Conservation (phyloP, 106 monocot genomes). For the Gastrodia elata region DNA sequence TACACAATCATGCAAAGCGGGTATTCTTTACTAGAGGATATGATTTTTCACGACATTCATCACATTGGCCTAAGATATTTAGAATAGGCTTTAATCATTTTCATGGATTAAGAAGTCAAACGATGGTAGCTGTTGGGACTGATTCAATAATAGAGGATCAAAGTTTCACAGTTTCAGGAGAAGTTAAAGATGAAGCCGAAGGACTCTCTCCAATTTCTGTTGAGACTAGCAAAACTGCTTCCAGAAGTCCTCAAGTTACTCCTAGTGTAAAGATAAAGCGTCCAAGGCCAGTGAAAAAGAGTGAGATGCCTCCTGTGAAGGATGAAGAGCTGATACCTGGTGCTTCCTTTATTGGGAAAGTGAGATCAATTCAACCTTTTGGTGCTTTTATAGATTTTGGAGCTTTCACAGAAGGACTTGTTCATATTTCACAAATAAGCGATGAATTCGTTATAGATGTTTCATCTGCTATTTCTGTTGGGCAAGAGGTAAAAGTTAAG, state of each 20-base stretch:
- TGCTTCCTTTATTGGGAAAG: slow-evolving; percentile 76
- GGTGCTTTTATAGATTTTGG: slow-evolving; percentile 93
- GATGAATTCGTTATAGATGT: slow-evolving; percentile 84
- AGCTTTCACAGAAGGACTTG: slow-evolving; percentile 80
- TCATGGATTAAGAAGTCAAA: slow-evolving; percentile 24
- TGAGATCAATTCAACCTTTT: slow-evolving; percentile 93
- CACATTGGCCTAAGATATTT: slow-evolving; percentile 24
- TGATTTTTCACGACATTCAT: slow-evolving; percentile 24
- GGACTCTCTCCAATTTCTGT: slow-evolving; percentile 20
- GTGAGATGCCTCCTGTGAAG: slow-evolving; percentile 77
- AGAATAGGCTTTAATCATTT: slow-evolving; percentile 18
- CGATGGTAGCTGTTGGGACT: slow-evolving; percentile 43
- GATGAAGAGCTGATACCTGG: slow-evolving; percentile 76
- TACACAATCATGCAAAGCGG: slow-evolving; percentile 18
- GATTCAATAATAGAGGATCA: slow-evolving; percentile 55
- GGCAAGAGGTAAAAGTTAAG: slow-evolving; percentile 79
- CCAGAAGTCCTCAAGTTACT: slow-evolving; percentile 10
- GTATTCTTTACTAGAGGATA: slow-evolving; percentile 17
- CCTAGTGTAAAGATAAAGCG: slow-evolving; percentile 30
- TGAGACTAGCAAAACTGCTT: slow-evolving; percentile 22
- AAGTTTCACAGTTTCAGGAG: slow-evolving; percentile 42
- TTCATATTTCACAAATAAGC: slow-evolving; percentile 88
- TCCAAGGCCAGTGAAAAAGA: slow-evolving; percentile 44
- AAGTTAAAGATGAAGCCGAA: slow-evolving; percentile 15
- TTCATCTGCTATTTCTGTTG: slow-evolving; percentile 48